Evolutionary conservation across 345 rosid species (phyloP).

Genomic region (Eutrema heterophyllum): DNA sequence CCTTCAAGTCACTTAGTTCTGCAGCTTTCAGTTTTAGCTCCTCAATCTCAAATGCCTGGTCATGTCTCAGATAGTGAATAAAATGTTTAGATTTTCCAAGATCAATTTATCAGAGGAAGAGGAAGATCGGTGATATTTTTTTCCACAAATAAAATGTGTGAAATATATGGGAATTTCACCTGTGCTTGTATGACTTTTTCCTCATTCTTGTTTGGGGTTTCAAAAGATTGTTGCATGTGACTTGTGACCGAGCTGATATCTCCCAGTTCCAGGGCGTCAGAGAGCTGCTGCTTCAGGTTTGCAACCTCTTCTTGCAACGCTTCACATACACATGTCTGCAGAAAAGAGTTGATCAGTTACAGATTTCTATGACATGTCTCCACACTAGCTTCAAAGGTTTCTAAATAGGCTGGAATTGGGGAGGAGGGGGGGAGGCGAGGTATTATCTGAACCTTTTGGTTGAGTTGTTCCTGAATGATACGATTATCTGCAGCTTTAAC

Average conservation of each 20-base stretch:
- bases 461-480: constrained; percentile 88
- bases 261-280: constrained; percentile 52
- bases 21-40: constrained; percentile 59
- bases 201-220: constrained; percentile 2
- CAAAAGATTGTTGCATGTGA: constrained; percentile 17
- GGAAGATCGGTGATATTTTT: neutral
- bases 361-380: neutral
- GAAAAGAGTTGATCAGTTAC: constrained; percentile 21
- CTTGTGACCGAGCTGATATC: constrained; percentile 18
- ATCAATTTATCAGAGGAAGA: neutral
- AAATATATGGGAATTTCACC: constrained; percentile 22
- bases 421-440: neutral
- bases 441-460: constrained; percentile 58
- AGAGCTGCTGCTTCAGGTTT: constrained; percentile 75
- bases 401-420: neutral
- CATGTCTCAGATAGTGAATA: constrained; percentile 12
- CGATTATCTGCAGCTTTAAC: constrained; percentile 95
- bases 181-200: constrained; percentile 21
- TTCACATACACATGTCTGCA: constrained; percentile 71
- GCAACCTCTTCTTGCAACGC: constrained; percentile 64
- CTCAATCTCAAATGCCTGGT: constrained; percentile 64
- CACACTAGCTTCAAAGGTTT: constrained; percentile 9
- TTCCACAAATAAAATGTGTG: neutral
- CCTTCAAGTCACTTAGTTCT: constrained; percentile 51
- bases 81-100: neutral